Percentiles rank a stretch among this genome's conserved stretches.
Evolutionary conservation across 1,139 yeast genomes (phyloP).

Genomic region (Yamadazyma mexicana): DNA sequence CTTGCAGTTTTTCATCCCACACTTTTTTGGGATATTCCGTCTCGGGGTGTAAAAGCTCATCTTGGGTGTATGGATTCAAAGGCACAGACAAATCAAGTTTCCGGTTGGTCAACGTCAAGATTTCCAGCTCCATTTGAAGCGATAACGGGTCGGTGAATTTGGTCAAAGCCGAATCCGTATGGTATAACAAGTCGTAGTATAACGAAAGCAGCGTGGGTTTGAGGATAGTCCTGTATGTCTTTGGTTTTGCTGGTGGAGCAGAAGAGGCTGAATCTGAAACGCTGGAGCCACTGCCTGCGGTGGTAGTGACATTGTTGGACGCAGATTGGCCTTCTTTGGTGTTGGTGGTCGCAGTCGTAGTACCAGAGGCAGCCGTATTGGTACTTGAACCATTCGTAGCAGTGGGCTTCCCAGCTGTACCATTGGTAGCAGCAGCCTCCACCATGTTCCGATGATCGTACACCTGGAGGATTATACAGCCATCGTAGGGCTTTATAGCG

Average conservation of each 20-base stretch:
- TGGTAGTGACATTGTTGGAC: neutral
- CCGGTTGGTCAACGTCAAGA: constrained; percentile 73
- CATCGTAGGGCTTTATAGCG: constrained; percentile 80
- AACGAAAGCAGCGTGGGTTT: constrained; percentile 79
- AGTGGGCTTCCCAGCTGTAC: neutral
- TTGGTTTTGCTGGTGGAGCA: constrained; percentile 39
- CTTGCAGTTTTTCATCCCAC: constrained; percentile 33
- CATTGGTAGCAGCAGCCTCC: neutral
- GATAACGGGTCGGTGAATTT: constrained; percentile 79
- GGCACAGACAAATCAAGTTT: constrained; percentile 75
- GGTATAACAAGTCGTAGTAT: constrained; percentile 82
- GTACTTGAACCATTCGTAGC: neutral
- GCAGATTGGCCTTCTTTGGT: neutral
- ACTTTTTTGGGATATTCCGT: constrained; percentile 47
- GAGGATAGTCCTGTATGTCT: constrained; percentile 72
- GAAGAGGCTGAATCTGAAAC: constrained; percentile 4
- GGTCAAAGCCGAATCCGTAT: constrained; percentile 75
- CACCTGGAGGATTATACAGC: constrained; percentile 81
- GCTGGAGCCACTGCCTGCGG: neutral
- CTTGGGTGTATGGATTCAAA: constrained; percentile 59
- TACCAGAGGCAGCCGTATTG: constrained; percentile 2
- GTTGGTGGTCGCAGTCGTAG: constrained; percentile 1
- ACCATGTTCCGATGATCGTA: constrained; percentile 64
- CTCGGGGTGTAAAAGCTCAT: constrained; percentile 47
- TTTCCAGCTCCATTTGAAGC: constrained; percentile 79